Conservation (phyloP, 2,329 filamentous ascomycete genomes). For the Colletotrichum sp. region DNA sequence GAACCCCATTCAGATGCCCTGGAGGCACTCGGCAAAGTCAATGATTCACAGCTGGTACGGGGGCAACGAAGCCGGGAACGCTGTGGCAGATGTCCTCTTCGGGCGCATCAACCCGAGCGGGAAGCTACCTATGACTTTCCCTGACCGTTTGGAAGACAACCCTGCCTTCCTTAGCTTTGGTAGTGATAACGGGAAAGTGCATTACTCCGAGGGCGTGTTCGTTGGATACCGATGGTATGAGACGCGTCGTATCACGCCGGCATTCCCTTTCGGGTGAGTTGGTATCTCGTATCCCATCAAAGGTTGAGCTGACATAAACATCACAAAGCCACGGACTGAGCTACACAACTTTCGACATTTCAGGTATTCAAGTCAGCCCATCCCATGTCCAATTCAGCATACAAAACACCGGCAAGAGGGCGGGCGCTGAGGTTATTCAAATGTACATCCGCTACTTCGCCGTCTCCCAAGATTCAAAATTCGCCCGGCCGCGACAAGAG, state of each 20-base stretch:
- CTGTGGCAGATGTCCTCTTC: slow-evolving; percentile 73
- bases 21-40: slow-evolving; percentile 54
- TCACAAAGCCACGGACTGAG: slow-evolving; percentile 64
- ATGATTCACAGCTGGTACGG: slow-evolving; percentile 77
- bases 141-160: slow-evolving; percentile 66
- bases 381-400: slow-evolving; percentile 51
- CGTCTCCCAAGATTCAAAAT: slow-evolving; percentile 40
- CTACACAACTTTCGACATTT: slow-evolving; percentile 68
- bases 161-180: slow-evolving; percentile 73
- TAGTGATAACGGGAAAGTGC: slow-evolving; percentile 65
- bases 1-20: slow-evolving; percentile 69
- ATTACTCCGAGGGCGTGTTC: slow-evolving; percentile 77
- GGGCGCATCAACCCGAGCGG: slow-evolving; percentile 72
- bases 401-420: slow-evolving; percentile 55
- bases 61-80: slow-evolving; percentile 77
- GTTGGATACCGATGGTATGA: slow-evolving; percentile 78
- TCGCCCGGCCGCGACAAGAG: slow-evolving; percentile 56
- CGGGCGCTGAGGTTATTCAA: slow-evolving; percentile 53
- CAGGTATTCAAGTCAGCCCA: slow-evolving; percentile 42
- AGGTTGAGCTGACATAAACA: not conserved
- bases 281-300: accelerated
- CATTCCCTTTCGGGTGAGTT: slow-evolving; percentile 65
- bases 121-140: slow-evolving; percentile 78
- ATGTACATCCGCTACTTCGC: slow-evolving; percentile 49
- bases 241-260: slow-evolving; percentile 56